A percentile compares a stretch with the other conserved stretches of the same genome.
phyloP scores from a whole-genome alignment of 192 early-diverging fungal genomes.

The Coemansia nantahalensis region DNA sequence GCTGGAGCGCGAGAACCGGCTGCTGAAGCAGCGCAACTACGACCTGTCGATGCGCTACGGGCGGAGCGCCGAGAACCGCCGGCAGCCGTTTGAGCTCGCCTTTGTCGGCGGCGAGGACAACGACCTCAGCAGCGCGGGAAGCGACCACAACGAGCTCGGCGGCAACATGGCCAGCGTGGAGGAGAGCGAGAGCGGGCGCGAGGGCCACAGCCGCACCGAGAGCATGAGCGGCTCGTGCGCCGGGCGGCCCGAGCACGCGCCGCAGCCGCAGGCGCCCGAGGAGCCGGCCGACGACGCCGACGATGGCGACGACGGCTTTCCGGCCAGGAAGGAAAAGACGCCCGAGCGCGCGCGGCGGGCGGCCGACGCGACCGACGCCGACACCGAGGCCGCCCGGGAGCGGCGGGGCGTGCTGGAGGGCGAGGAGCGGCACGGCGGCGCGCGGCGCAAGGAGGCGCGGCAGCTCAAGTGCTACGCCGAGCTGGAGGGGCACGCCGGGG shows the following conservation, averaged over 20 bases:
- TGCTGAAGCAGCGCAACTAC: conserved; percentile 52
- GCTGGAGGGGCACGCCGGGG: conserved; percentile 79
- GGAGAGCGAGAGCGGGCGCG: conserved; percentile 26
- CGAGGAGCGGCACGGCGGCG: conserved; percentile 30
- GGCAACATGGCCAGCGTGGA: conserved; percentile 37
- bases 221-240: conserved; percentile 1
- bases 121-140: conserved; percentile 11
- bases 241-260: neutral
- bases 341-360: no score
- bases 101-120: conserved; percentile 39
- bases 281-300: neutral
- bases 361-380: conserved; percentile 3
- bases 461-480: conserved; percentile 51
- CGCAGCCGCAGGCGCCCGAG: neutral
- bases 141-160: conserved; percentile 38
- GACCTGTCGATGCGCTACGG: conserved; percentile 55
- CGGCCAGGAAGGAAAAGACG: no score
- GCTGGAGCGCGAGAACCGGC: conserved; percentile 52
- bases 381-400: conserved; percentile 5
- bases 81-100: conserved; percentile 48
- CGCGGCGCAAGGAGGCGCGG: conserved; percentile 44
- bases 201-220: conserved; percentile 31
- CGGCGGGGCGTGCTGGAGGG: conserved; percentile 21
- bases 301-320: neutral
- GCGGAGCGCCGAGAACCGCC: conserved; percentile 38